These are phyloP conservation scores for Paulownia fortunei DNA, from an alignment of 257 asterid genomes.

Conservation along the genomic window DNA sequence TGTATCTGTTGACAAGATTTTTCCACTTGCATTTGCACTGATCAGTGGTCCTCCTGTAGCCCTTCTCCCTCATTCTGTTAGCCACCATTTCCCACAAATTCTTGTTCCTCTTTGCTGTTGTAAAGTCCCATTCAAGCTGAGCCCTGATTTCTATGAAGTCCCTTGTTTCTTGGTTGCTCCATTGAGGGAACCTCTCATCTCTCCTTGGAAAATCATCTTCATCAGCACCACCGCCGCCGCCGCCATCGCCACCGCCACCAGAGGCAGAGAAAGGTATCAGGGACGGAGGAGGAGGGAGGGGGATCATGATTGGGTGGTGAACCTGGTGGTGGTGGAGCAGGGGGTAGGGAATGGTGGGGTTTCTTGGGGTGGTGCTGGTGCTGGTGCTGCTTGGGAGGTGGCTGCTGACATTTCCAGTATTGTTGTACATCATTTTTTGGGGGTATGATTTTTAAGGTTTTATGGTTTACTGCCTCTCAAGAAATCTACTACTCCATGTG, in stretches of 20 bases:
- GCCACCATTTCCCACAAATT: slow-evolving; percentile 68
- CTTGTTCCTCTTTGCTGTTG: slow-evolving; percentile 40
- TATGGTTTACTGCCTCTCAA: background rate
- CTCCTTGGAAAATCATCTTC: slow-evolving; percentile 59
- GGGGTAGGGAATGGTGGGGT: slow-evolving; percentile 28
- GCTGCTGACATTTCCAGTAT: slow-evolving; percentile 23
- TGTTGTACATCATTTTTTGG: slow-evolving; percentile 30
- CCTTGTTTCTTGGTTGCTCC: slow-evolving; percentile 76
- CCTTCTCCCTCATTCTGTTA: slow-evolving; percentile 60
- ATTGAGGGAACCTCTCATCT: slow-evolving; percentile 71
- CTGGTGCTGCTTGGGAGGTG: slow-evolving; percentile 10
- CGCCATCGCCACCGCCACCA: slow-evolving; percentile 21
- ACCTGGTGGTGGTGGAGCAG: slow-evolving; percentile 33
- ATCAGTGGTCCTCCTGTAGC: slow-evolving; percentile 62
- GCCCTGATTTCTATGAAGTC: slow-evolving; percentile 70
- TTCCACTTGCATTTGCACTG: slow-evolving; percentile 87
- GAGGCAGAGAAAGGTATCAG: slow-evolving; percentile 18
- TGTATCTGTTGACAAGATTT: slow-evolving; percentile 56
- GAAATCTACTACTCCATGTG: background rate
- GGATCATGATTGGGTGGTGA: slow-evolving; percentile 36
- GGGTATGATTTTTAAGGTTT: slow-evolving; percentile 5
- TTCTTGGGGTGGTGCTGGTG: slow-evolving; percentile 19
- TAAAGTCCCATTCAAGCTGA: slow-evolving; percentile 53
- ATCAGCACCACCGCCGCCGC: slow-evolving; percentile 3
- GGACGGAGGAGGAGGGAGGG: slow-evolving; percentile 27